Evolutionary conservation across 805 yeast species (phyloP).

Genomic region (Candida montana): DNA sequence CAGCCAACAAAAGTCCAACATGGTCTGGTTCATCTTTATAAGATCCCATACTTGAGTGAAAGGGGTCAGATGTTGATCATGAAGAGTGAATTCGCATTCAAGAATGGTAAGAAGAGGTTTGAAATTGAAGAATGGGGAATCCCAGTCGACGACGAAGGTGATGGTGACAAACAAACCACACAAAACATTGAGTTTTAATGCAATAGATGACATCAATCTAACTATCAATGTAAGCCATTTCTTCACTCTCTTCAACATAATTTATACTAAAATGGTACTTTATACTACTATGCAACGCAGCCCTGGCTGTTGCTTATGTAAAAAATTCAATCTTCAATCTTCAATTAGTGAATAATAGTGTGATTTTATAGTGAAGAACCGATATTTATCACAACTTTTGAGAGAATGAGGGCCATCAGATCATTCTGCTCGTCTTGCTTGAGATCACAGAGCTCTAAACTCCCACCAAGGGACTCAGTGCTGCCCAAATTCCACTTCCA

Average conservation of each 20-base stretch:
- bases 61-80: slow-evolving; percentile 75
- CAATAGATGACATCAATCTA: too few species aligned
- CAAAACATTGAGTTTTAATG: slow-evolving; percentile 20
- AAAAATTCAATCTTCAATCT: too few species aligned
- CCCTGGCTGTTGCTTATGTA: too few species aligned
- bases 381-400: too few species aligned
- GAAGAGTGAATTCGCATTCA: slow-evolving; percentile 77
- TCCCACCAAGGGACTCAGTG: slow-evolving; percentile 5
- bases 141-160: slow-evolving; percentile 74
- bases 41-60: slow-evolving; percentile 67
- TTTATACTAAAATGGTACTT: too few species aligned
- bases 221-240: too few species aligned
- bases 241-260: too few species aligned
- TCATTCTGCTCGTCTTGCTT: neutral
- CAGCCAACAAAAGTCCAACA: slow-evolving; percentile 77
- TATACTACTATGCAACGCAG: too few species aligned
- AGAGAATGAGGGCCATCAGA: neutral
- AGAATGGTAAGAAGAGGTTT: slow-evolving; percentile 74
- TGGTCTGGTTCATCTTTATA: slow-evolving; percentile 74
- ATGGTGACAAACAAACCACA: slow-evolving; percentile 19
- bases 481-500: slow-evolving; percentile 17
- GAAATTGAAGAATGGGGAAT: slow-evolving; percentile 96
- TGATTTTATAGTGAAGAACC: too few species aligned
- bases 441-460: neutral
- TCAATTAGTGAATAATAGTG: too few species aligned